phyloP scores from a whole-genome alignment of 768 basidiomycete species.

The Leccinum truebloodii region DNA sequence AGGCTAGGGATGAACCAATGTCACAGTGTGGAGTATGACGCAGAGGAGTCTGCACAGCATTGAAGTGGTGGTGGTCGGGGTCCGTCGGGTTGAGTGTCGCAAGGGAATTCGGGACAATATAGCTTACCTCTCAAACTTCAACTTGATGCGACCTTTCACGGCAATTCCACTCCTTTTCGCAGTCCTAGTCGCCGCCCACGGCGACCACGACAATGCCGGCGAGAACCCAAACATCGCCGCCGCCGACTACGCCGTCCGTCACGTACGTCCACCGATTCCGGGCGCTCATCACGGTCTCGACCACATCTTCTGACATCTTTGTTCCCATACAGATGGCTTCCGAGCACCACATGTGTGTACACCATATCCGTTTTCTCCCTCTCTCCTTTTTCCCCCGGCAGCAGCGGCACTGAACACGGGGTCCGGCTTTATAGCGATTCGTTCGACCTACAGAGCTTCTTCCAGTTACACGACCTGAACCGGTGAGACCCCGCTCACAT shows the following conservation, averaged over 20 bases:
- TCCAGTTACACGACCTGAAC: constrained; percentile 93
- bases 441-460: constrained; percentile 87
- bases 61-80: constrained; percentile 23
- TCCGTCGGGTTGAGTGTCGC: constrained; percentile 4
- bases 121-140: constrained; percentile 9
- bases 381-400: background rate
- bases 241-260: constrained; percentile 77
- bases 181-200: constrained; percentile 51
- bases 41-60: background rate
- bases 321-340: constrained; percentile 69
- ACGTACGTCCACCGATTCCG: constrained; percentile 59
- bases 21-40: background rate
- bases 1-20: too few species aligned
- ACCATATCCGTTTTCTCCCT: constrained; percentile 1
- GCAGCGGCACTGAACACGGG: background rate
- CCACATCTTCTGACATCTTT: constrained; percentile 16
- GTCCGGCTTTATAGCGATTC: constrained; percentile 55
- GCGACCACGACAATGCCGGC: constrained; percentile 53
- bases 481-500: constrained; percentile 42
- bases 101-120: background rate
- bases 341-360: constrained; percentile 80
- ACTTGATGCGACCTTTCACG: constrained; percentile 49
- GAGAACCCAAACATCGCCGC: constrained; percentile 58
- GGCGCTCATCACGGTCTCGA: constrained; percentile 1
- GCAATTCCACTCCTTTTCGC: constrained; percentile 41